phyloP scores from a whole-genome alignment of 352 stramenopile species.

The Plasmopara viticola region DNA sequence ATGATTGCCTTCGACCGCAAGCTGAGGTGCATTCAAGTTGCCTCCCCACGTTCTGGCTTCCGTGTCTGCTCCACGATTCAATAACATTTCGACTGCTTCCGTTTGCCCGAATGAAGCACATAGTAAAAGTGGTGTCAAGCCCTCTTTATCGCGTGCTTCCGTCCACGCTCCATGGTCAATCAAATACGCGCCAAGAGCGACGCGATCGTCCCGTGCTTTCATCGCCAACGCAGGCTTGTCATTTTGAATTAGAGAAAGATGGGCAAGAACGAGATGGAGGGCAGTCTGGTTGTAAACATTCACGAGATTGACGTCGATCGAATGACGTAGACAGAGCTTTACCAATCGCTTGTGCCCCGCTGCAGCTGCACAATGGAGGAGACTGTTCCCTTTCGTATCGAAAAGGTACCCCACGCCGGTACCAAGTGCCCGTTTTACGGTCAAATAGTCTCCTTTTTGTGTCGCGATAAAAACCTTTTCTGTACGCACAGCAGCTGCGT shows the following conservation, averaged over 20 bases:
- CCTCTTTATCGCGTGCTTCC: slow-evolving; percentile 55
- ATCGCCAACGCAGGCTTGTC: slow-evolving; percentile 28
- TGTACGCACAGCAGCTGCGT: slow-evolving; percentile 31
- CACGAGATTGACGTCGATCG: slow-evolving; percentile 62
- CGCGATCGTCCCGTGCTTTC: slow-evolving; percentile 27
- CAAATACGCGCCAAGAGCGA: slow-evolving; percentile 69
- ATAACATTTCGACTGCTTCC: slow-evolving; percentile 56
- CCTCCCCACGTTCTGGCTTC: slow-evolving; percentile 32
- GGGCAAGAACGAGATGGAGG: slow-evolving; percentile 62
- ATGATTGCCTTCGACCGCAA: slow-evolving; percentile 64
- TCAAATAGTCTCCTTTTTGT: slow-evolving; percentile 71
- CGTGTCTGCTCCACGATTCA: slow-evolving; percentile 58
- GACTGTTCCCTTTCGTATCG: slow-evolving; percentile 55
- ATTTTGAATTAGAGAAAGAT: not conserved
- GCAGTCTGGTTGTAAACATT: slow-evolving; percentile 57
- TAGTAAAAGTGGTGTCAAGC: slow-evolving; percentile 58
- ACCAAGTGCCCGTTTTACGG: slow-evolving; percentile 48
- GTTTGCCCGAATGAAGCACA: slow-evolving; percentile 51
- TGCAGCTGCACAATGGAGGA: slow-evolving; percentile 64
- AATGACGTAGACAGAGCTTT: slow-evolving; percentile 73
- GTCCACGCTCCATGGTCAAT: slow-evolving; percentile 83
- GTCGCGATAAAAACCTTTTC: slow-evolving; percentile 60
- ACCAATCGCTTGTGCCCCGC: slow-evolving; percentile 70
- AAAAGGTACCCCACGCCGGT: slow-evolving; percentile 42
- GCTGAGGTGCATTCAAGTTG: slow-evolving; percentile 39